Evolutionary conservation across 163 green algal genomes (phyloP).

Genomic region (Chlorella variabilis): DNA sequence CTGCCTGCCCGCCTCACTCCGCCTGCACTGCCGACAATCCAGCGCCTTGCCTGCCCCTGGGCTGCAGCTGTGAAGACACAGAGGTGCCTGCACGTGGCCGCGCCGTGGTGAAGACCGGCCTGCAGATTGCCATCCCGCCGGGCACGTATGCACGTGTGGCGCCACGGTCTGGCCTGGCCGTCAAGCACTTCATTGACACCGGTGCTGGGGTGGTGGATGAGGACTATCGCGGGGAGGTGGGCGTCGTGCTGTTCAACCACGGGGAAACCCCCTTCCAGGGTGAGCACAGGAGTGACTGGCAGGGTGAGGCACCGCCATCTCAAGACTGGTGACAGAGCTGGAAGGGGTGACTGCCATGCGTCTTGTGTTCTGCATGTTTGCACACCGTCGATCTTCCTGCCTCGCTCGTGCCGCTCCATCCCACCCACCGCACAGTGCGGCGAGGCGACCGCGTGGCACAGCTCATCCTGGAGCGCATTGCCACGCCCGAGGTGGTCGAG

Average conservation of each 20-base stretch:
- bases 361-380: no score
- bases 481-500: conserved; percentile 90
- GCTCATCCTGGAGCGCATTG: conserved; percentile 96
- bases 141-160: conserved; percentile 96
- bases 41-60: no score
- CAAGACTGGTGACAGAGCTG: no score
- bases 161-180: conserved; percentile 92
- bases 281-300: conserved; percentile 13
- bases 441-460: conserved; percentile 95
- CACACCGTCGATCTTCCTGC: no score
- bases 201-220: conserved; percentile 97
- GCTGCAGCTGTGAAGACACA: conserved; percentile 88
- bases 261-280: conserved; percentile 86
- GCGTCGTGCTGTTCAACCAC: conserved; percentile 99
- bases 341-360: no score
- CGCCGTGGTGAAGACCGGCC: conserved; percentile 87
- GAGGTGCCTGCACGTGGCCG: conserved; percentile 89
- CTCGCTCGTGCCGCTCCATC: neutral
- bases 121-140: conserved; percentile 88
- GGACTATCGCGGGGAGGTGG: conserved; percentile 94
- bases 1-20: neutral
- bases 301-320: no score
- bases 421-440: conserved; percentile 72
- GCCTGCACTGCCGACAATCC: neutral
- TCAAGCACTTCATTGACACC: conserved; percentile 98